These are phyloP conservation scores for Parachlorella kessleri DNA, from an alignment of 139 green algal species.

Conservation along the genomic window DNA sequence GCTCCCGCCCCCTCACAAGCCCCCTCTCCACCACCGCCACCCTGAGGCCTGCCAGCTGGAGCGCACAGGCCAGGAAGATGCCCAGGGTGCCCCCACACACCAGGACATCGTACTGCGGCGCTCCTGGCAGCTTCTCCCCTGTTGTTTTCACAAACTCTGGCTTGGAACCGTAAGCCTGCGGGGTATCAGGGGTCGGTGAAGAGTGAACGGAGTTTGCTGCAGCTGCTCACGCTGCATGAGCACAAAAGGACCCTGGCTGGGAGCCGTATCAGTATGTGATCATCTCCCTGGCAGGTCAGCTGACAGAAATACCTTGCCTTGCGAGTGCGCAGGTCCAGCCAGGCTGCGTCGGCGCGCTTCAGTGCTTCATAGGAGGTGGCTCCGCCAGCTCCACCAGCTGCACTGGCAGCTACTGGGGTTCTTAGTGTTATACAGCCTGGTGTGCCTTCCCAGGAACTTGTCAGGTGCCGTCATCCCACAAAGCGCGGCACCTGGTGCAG, in stretches of 20 bases:
- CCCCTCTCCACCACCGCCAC: constrained; percentile 93
- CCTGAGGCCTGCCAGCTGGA: constrained; percentile 69
- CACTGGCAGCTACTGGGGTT: no score
- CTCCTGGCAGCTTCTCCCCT: constrained; percentile 4
- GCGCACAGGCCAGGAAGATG: constrained; percentile 80
- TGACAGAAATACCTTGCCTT: neutral
- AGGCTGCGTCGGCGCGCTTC: constrained; percentile 68
- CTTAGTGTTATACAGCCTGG: no score
- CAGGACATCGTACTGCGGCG: constrained; percentile 43
- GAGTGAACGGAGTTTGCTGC: no score
- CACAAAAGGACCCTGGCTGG: no score
- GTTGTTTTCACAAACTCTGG: constrained; percentile 62
- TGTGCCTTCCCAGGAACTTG: no score
- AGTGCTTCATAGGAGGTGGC: constrained; percentile 73
- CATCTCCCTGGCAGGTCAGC: no score
- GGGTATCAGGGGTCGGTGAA: no score
- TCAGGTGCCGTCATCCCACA: no score
- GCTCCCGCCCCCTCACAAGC: constrained; percentile 66
- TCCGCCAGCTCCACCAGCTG: constrained; percentile 77
- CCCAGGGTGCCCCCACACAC: constrained; percentile 93
- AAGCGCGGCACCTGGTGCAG: no score
- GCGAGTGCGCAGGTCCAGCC: constrained; percentile 59
- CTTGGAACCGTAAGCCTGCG: constrained; percentile 33
- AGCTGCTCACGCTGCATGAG: no score
- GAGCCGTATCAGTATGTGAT: no score